Conservation (phyloP, 306 rosid species). For the Cucumis cinereus region DNA sequence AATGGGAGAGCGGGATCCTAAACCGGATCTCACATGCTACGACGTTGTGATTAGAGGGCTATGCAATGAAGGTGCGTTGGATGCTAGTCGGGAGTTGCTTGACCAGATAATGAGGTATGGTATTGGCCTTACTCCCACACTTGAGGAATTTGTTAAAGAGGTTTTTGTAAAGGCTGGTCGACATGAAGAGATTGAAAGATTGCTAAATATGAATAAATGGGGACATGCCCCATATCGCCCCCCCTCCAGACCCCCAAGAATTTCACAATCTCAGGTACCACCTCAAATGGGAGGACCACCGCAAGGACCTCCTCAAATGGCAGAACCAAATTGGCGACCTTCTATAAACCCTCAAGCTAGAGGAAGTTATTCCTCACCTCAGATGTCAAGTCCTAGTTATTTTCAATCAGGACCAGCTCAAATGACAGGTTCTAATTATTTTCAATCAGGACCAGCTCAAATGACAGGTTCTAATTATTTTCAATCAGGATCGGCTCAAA, state of each 20-base stretch:
- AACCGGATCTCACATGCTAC: conserved; percentile 76
- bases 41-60: conserved; percentile 83
- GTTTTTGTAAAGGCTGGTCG: conserved; percentile 50
- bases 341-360: neutral
- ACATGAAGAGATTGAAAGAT: conserved; percentile 57
- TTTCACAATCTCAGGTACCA: conserved; percentile 10
- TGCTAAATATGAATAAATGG: conserved; percentile 34
- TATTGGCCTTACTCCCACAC: conserved; percentile 54
- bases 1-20: conserved; percentile 90
- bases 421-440: neutral
- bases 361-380: neutral
- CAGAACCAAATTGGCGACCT: conserved; percentile 7
- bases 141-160: conserved; percentile 38
- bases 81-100: conserved; percentile 40
- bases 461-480: neutral
- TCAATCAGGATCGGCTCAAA: neutral
- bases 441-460: neutral
- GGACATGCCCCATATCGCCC: conserved; percentile 27
- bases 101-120: conserved; percentile 67
- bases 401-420: neutral
- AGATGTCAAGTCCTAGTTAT: neutral
- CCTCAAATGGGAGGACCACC: conserved; percentile 9
- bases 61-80: conserved; percentile 46
- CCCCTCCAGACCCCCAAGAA: conserved; percentile 29
- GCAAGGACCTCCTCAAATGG: conserved; percentile 10